Evolutionary conservation across 805 yeast genomes (phyloP), one percentile per base, ranked within the genome.

Genomic region (Phaffomyces thermotolerans): DNA sequence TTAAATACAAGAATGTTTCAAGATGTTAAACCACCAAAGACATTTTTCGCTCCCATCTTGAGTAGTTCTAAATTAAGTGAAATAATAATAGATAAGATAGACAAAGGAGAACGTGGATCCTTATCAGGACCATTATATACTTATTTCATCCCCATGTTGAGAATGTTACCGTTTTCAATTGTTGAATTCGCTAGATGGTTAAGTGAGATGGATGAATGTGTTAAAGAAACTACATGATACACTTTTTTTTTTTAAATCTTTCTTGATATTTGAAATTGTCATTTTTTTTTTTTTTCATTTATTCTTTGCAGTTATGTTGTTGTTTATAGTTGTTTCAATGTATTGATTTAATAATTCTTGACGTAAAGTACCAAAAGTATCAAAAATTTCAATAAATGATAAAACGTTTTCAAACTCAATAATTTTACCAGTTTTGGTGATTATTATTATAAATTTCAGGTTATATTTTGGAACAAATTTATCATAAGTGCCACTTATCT

Each of bases 21-120:
- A n/a, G 84, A 84, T 13, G 83, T 90, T 25, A 53, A 64, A 30
- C 84, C 95, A 1, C 96, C 96, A 2, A 76, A 81, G 32, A 69
- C 76, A 20, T 62, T 81, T 34, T 63, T 88, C 32, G 97, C 97
- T 0, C 97, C 96, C 0, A 79, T 84, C 36, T 62, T 87, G 15
- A 77, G 78, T 12, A 81, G 84, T 0, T 54, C 50, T 5, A 65
- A 65, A 40, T 79, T 88, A 22, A 90, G 95, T 0, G 43, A 51
- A 4, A 64, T 64, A 15, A 74, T 89, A 4, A 66, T 81, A 8
- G 54, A 63, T 4, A 76, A 82, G 1, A 65, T 84, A 27, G 73
- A 71, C 27, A 52, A 63, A 22, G 96, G 95, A 4, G 69, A 74
- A 49, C 63, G 84, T 40, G 95, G 95, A 2, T 81, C 79, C 42